Evolutionary conservation across 257 asterid genomes (phyloP).

Genomic region (Rehmannia glutinosa): DNA sequence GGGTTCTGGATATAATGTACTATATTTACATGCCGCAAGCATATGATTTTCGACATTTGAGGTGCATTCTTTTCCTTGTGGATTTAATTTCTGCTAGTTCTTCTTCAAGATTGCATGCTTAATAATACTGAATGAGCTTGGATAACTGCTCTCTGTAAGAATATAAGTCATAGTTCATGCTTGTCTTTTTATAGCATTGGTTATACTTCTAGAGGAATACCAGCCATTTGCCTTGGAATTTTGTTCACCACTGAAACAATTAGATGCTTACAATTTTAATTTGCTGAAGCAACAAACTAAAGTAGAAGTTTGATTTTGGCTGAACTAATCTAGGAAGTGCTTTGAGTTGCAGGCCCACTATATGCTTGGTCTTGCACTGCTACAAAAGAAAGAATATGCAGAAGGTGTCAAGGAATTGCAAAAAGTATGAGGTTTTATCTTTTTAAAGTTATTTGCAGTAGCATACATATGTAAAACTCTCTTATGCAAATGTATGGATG

Average conservation of each 20-base stretch:
- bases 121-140: neutral
- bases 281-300: neutral
- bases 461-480: neutral
- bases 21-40: neutral
- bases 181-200: neutral
- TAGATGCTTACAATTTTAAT: neutral
- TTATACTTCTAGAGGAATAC: neutral
- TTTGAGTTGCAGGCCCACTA: slow-evolving; percentile 51
- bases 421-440: slow-evolving; percentile 31
- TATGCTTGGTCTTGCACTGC: slow-evolving; percentile 71
- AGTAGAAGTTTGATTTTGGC: neutral
- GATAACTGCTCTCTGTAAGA: neutral
- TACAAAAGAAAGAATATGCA: slow-evolving; percentile 41
- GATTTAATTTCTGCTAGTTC: neutral
- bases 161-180: neutral
- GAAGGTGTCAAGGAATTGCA: slow-evolving; percentile 62
- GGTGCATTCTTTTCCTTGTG: neutral
- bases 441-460: neutral
- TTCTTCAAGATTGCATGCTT: neutral
- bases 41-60: neutral
- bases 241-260: neutral
- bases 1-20: neutral
- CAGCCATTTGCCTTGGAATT: neutral
- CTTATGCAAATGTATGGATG: neutral
- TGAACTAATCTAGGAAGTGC: slow-evolving; percentile 3